Evolutionary conservation across 2,329 filamentous ascomycete genomes (phyloP).

Genomic region (Cryphonectria naterciae): DNA sequence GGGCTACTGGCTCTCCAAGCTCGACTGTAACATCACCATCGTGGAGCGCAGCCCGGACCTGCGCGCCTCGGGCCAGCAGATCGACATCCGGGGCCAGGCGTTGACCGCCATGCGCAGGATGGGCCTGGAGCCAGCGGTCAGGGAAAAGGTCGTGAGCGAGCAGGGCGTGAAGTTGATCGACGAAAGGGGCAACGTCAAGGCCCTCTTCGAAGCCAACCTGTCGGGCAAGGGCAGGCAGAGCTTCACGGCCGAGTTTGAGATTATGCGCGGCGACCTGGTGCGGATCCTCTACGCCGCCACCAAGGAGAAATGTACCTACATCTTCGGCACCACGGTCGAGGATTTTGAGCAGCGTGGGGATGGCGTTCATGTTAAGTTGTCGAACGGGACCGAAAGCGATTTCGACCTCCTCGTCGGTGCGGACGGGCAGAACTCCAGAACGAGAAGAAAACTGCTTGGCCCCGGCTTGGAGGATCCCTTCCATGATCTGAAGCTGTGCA

Average conservation of each 20-base stretch:
- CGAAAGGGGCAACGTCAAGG: slow-evolving; percentile 41
- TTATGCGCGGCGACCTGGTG: slow-evolving; percentile 62
- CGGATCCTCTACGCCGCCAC: slow-evolving; percentile 51
- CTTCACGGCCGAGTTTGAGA: slow-evolving; percentile 61
- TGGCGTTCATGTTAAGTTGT: slow-evolving; percentile 41
- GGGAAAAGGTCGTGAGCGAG: slow-evolving; percentile 48
- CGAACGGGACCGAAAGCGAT: slow-evolving; percentile 44
- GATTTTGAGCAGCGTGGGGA: slow-evolving; percentile 36
- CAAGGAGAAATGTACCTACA: slow-evolving; percentile 33
- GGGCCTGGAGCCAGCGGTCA: slow-evolving; percentile 43
- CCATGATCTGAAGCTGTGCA: slow-evolving; percentile 34
- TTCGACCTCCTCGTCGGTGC: slow-evolving; percentile 59
- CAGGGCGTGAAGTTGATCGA: slow-evolving; percentile 52
- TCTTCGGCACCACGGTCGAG: slow-evolving; percentile 36
- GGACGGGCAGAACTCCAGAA: slow-evolving; percentile 56
- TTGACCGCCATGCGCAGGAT: slow-evolving; percentile 13
- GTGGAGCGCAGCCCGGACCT: slow-evolving; percentile 45
- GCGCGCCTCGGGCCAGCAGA: slow-evolving; percentile 47
- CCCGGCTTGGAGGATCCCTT: slow-evolving; percentile 33
- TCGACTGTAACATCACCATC: slow-evolving; percentile 46
- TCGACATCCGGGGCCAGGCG: slow-evolving; percentile 50
- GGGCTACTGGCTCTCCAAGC: slow-evolving; percentile 46
- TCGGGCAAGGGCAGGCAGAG: slow-evolving; percentile 47
- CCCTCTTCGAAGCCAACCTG: slow-evolving; percentile 45
- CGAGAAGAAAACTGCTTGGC: slow-evolving; percentile 47